Conservation (phyloP, 2,329 filamentous ascomycete genomes). For the Chaetomium sp. region DNA sequence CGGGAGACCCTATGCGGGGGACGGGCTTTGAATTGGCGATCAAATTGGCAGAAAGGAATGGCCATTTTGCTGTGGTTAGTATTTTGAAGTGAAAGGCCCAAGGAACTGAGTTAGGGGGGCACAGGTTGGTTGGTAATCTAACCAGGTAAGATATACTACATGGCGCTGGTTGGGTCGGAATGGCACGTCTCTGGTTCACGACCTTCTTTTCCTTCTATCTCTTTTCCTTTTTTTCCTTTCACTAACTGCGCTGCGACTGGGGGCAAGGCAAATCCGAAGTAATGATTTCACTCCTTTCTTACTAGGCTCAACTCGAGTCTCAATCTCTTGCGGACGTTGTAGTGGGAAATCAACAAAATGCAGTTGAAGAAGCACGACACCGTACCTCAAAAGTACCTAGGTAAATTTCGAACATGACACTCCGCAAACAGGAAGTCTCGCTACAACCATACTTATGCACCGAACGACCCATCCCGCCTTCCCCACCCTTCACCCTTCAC, state of each 20-base stretch:
- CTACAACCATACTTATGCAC: not conserved
- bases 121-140: not conserved
- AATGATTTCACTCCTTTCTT: too few relatives aligned
- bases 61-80: constrained; percentile 4
- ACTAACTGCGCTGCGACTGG: too few relatives aligned
- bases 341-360: not conserved
- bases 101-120: too few relatives aligned
- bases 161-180: too few relatives aligned
- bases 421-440: not conserved
- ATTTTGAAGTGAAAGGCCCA: constrained; percentile 3
- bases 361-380: not conserved
- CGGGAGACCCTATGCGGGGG: not conserved
- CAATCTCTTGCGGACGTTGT: not conserved
- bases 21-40: not conserved
- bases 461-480: not conserved
- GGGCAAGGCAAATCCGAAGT: too few relatives aligned
- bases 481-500: not conserved
- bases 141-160: too few relatives aligned
- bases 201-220: too few relatives aligned
- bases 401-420: not conserved
- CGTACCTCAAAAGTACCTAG: not conserved
- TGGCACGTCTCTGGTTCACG: too few relatives aligned
- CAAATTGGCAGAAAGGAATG: not conserved
- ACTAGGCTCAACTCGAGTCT: too few relatives aligned
- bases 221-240: too few relatives aligned